phyloP scores from a whole-genome alignment of 2,329 filamentous ascomycete species.

The Septoria petroselini region DNA sequence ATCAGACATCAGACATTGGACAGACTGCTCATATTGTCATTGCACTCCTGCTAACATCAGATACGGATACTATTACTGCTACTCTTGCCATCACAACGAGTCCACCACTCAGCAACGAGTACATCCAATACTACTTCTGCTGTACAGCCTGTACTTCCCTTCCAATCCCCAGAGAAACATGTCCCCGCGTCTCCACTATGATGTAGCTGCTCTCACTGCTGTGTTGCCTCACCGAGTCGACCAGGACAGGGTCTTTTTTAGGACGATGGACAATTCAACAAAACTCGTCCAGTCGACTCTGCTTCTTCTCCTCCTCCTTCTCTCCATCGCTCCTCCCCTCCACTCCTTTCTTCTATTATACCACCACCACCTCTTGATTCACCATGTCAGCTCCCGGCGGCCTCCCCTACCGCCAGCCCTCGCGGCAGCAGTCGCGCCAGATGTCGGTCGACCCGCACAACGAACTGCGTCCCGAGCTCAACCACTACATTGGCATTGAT shows the following conservation, averaged over 20 bases:
- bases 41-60: not conserved
- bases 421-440: conserved; percentile 44
- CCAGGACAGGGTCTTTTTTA: too few species aligned
- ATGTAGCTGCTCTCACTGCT: conserved; percentile 10
- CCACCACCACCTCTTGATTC: not conserved
- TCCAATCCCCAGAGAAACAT: not conserved
- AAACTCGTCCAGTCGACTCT: conserved; percentile 2
- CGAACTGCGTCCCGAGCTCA: conserved; percentile 55
- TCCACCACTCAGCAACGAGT: conserved; percentile 3
- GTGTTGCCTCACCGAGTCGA: not conserved
- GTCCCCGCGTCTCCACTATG: conserved; percentile 16
- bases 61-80: not conserved
- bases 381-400: conserved; percentile 16
- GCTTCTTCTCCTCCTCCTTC: not conserved
- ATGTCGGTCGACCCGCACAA: conserved; percentile 54
- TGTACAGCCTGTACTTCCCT: too few species aligned
- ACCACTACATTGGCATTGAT: conserved; percentile 81
- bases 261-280: not conserved
- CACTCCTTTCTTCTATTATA: not conserved
- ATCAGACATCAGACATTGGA: too few species aligned
- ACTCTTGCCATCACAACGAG: not conserved
- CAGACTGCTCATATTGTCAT: not conserved
- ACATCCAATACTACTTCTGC: too few species aligned
- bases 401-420: conserved; percentile 37
- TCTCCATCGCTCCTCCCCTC: not conserved